Evolutionary conservation across 2,329 filamentous ascomycete species (phyloP), one percentile per base, ranked within the genome.

Genomic region (Clonostachys rhizophaga): DNA sequence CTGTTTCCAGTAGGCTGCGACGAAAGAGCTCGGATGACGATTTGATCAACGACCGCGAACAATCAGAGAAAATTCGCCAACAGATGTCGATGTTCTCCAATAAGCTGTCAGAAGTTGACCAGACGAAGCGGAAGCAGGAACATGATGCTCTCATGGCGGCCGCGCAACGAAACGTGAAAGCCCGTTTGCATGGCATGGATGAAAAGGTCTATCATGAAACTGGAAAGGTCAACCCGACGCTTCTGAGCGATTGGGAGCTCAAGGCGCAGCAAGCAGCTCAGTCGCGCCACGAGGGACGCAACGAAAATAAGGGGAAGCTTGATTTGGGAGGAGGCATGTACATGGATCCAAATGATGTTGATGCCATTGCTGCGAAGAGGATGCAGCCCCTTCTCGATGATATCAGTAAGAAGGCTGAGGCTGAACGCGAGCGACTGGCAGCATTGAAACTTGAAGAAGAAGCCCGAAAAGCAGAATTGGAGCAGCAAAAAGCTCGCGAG

Each of bases 381-480:
- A 79, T 96, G 14, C 88, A 92, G 62, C 91, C 91, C 5, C 83
- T 94, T 0, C 65, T 96, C 6, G 86, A 96, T 54, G 88, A 95
- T 53, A 94, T 96, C 51, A 84, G 85, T 46, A 84, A 88, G 45
- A 88, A 84, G 59, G 88, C 88, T 0, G 86, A 91, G 58, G 75
- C 76, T 51, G 84, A 90, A 60, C 75, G 81, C 37, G 87, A 86
- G 43, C 77, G 84, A 49, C 77, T 87, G 50, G 73, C 82, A 50
- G 83, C 89, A 49, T 74, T 83, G 52, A 77, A 79, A 55, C 77
- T 84, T 59, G 76, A 83, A 46, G 75, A 83, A 44, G 76, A 79
- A 43, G 72, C 72, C 42, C 71, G 67, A 42, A 75, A 81, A 54
- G 83, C 81, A 54, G 70, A 78, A 45, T 65, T 58, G 5, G 67